Evolutionary conservation across 192 early-diverging fungal genomes (phyloP), one percentile per base, ranked within the genome.

Genomic region (Coemansia erecta): DNA sequence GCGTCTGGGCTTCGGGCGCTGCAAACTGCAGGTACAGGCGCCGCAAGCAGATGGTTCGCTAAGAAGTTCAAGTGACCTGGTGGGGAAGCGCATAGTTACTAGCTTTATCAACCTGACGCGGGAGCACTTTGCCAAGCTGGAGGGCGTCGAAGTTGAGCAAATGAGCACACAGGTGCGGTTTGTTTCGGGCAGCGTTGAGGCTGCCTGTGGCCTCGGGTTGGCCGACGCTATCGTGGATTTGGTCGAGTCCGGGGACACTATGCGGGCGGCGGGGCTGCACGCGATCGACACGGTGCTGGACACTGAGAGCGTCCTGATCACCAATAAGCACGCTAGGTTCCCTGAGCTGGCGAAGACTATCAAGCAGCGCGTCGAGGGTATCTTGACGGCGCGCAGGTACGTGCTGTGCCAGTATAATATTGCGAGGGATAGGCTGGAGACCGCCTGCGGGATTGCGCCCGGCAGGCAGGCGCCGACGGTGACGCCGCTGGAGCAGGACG

Each of bases 181-280:
- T 83, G 88, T 98, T 4, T 87, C 82, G 63, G 97, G 97, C 26
- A 91, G 89, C 33, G 97, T 99, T 9, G 95, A 99, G 68, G 94
- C 94, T 13, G 92, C 95, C 1, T 99, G 97, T 63, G 93, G 92
- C 1, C 72, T 99, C 45, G 97, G 97, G 15, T 83, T 99, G 17
- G 95, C 97, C 18, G 97, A 99, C 72, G 97, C 87, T 5, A 98
- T 99, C 58, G 90, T 87, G 17, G 83, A 83, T 72, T 59, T 85
- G 28, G 84, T 89, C 45, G 95, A 98, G 81, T 93, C 92, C 18
- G 97, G 97, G 58, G 95, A 99, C 56, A 99, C 97, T n/a, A 99
- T 99, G 97, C 86, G 93, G 45, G 97, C 94, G 18, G 97, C 97
- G 15, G 94, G 94, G n/a, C 84, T 99, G 18, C 89, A 92, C 68